phyloP scores from a whole-genome alignment of 495 filamentous ascomycete genomes.

The Annulohypoxylon nitens region DNA sequence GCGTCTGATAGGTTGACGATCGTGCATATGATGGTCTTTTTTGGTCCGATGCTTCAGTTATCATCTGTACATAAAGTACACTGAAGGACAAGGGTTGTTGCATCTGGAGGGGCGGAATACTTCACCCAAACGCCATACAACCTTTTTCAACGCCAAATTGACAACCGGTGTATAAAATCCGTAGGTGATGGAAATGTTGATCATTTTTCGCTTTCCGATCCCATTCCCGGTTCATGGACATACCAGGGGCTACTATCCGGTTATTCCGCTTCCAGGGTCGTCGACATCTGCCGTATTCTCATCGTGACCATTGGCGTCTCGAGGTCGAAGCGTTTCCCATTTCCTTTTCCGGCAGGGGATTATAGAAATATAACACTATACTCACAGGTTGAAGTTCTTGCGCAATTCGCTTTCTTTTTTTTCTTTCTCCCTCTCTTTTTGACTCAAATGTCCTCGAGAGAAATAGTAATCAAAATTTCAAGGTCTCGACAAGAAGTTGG shows the following conservation, averaged over 20 bases:
- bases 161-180: constrained; percentile 23
- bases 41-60: constrained; percentile 35
- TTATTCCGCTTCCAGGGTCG: constrained; percentile 33
- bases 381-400: constrained; percentile 36
- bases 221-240: constrained; percentile 34
- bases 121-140: constrained; percentile 15
- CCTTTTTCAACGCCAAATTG: constrained; percentile 18
- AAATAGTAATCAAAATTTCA: constrained; percentile 33
- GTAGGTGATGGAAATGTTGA: constrained; percentile 26
- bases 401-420: constrained; percentile 9
- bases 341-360: constrained; percentile 13
- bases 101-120: constrained; percentile 25
- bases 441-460: constrained; percentile 26
- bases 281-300: constrained; percentile 27
- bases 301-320: constrained; percentile 3
- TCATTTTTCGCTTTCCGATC: constrained; percentile 29
- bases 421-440: constrained; percentile 9
- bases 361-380: constrained; percentile 32
- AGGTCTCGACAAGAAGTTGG: constrained; percentile 44
- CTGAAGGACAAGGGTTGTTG: constrained; percentile 28
- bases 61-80: constrained; percentile 32
- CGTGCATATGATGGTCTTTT: constrained; percentile 50
- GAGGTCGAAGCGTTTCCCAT: constrained; percentile 16
- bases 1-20: constrained; percentile 49
- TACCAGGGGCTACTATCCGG: constrained; percentile 22